Conservation (phyloP, 192 early-diverging fungal species). For the Umbelopsis sp. region DNA sequence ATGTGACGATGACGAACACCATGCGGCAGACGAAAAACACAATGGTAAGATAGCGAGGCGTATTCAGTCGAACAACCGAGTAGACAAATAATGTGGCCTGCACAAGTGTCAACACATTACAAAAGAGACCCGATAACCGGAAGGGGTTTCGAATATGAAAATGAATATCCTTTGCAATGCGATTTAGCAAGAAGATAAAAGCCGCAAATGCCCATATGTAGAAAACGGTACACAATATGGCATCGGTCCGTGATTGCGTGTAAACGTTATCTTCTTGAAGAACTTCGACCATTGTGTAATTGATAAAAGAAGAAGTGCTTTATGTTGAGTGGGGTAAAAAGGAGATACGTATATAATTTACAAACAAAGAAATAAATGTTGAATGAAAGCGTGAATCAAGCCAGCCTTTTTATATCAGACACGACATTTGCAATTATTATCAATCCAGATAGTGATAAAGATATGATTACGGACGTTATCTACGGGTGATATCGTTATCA, state of each 20-base stretch:
- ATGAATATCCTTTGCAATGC: conserved; percentile 11
- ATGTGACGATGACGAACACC: conserved; percentile 9
- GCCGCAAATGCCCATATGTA: conserved; percentile 16
- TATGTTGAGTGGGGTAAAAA: not conserved
- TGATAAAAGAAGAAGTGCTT: not conserved
- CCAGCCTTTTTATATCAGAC: not conserved
- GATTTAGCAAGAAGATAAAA: conserved; percentile 10
- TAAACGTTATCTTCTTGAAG: conserved; percentile 13
- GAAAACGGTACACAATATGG: conserved; percentile 8
- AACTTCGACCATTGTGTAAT: conserved; percentile 7
- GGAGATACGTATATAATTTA: too few relatives aligned
- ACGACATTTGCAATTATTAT: not conserved
- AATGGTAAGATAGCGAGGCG: conserved; percentile 1
- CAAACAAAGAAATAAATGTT: not conserved
- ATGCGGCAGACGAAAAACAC: conserved; percentile 12
- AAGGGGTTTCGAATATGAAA: conserved; percentile 15
- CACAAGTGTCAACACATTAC: conserved; percentile 17
- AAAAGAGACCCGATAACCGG: conserved; percentile 13
- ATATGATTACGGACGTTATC: conserved; percentile 18
- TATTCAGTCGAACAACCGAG: not conserved
- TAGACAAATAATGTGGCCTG: conserved; percentile 19
- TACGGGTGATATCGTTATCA: conserved; percentile 20
- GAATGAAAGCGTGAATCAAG: not conserved
- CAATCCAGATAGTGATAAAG: conserved; percentile 18
- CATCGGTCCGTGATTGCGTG: conserved; percentile 18